Base-by-base conservation (phyloP, 108 stramenopile species). In the Cyclotella baltica region DNA sequence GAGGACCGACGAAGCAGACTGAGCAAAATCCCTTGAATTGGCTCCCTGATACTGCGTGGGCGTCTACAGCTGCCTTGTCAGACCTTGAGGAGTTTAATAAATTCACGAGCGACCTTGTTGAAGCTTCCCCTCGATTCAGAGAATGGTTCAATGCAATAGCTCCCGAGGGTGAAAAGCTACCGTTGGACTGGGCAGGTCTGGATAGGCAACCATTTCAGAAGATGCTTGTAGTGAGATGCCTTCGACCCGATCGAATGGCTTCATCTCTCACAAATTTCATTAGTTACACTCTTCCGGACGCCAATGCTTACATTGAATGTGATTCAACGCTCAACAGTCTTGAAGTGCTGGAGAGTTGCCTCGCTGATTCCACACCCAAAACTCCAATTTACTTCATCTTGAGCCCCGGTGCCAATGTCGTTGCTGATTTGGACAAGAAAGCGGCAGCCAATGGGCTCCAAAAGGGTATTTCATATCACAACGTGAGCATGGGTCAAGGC, bases 401-500 rank as follows among this genome's bases (percentile, higher is more conserved):
- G 28, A 91, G 90, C 38, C 94, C 95, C 16, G 96, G 96, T 37
- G 93, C 96, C 1, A 95, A 97, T 67, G 94, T 97, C 8, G 91
- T 96, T 40, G 92, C 92, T 18, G 95, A 96, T 80, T 57, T 97
- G 56, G 96, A 97, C 52, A 71, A 78, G 55, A 83, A 93, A 62
- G 96, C 96, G 1, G 78, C 79, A n/a, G 91, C 91, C 56, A 81
- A 94, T 77, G 93, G 89, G 10, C 88, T 93, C 29, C 84, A 89
- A 52, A 93, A 89, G 78, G 93, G 95, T 51, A 85, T 87, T 53
- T 86, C 85, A 29, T 97, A 97, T 77, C 94, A 95, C 83, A 97
- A 97, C 57, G 91, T 97, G 34, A 93, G 93, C 78, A 96, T 97
- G 94, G 96, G 96, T 0, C 96, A 97, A 76, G 96, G 96, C 23